Percentiles rank a stretch among this genome's conserved stretches.
Evolutionary conservation across 805 yeast species (phyloP).

Genomic region (Wickerhamiella lipophila): DNA sequence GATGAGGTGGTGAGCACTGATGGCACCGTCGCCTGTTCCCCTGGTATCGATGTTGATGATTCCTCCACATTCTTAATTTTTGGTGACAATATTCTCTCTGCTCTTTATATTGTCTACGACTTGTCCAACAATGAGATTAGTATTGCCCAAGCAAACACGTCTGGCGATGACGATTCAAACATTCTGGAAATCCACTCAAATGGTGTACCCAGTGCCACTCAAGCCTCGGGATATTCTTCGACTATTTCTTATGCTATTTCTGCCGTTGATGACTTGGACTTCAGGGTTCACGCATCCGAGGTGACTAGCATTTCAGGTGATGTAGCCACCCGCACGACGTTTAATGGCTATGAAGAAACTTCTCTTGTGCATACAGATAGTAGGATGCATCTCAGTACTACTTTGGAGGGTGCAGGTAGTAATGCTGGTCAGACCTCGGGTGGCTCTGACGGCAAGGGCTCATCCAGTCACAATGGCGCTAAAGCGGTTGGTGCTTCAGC

Average conservation of each 20-base stretch:
- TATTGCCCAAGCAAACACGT: conserved; percentile 29
- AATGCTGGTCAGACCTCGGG: no score
- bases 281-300: not conserved
- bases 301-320: conserved; percentile 2
- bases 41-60: conserved; percentile 3
- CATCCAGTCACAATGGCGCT: not conserved
- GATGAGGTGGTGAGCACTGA: not conserved
- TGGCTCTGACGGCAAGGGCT: no score
- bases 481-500: not conserved
- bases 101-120: conserved; percentile 52
- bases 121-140: conserved; percentile 43
- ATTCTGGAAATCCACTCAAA: conserved; percentile 5
- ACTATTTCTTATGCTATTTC: not conserved
- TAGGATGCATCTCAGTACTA: not conserved
- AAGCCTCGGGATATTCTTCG: conserved; percentile 9
- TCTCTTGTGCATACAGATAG: not conserved
- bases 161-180: not conserved
- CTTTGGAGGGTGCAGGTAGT: not conserved
- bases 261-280: not conserved
- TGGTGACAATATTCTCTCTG: conserved; percentile 50
- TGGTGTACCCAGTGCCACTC: conserved; percentile 11
- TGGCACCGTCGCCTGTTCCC: conserved; percentile 5
- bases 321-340: conserved; percentile 3
- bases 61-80: conserved; percentile 22
- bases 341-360: not conserved